A percentile compares a stretch with the other conserved stretches of the same genome.
Evolutionary conservation across 2,329 filamentous ascomycete genomes (phyloP).

Genomic region (Colletotrichum liaoningense): DNA sequence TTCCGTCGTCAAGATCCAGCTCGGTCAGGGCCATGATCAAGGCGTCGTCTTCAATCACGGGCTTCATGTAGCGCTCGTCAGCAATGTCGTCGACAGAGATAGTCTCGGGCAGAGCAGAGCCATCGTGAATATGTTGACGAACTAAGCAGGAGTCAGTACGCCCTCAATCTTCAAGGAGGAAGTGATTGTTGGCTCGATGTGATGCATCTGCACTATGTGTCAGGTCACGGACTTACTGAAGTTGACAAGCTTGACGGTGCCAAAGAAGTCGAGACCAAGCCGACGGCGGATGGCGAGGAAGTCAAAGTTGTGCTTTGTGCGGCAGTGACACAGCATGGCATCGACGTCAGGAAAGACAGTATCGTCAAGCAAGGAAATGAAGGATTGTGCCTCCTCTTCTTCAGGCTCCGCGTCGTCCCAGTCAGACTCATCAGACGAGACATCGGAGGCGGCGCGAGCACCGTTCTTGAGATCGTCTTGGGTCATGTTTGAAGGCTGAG

Average conservation of each 20-base stretch:
- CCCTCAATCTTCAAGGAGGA: background rate
- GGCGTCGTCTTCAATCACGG: slow-evolving; percentile 89
- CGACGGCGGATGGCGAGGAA: slow-evolving; percentile 69
- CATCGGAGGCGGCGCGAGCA: slow-evolving; percentile 21
- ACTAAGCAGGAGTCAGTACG: slow-evolving; percentile 46
- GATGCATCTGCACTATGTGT: background rate
- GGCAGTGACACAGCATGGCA: slow-evolving; percentile 77
- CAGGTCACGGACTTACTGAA: slow-evolving; percentile 55
- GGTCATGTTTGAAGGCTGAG: background rate
- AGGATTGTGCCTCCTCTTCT: slow-evolving; percentile 67
- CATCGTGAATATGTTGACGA: slow-evolving; percentile 58
- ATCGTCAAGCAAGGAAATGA: slow-evolving; percentile 77
- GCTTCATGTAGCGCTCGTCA: slow-evolving; percentile 85
- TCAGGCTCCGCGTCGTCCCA: slow-evolving; percentile 71
- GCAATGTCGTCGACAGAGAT: slow-evolving; percentile 73
- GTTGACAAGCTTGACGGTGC: slow-evolving; percentile 80
- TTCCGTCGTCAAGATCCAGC: slow-evolving; percentile 62
- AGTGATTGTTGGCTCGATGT: background rate
- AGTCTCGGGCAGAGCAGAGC: slow-evolving; percentile 62
- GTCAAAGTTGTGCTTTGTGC: slow-evolving; percentile 74
- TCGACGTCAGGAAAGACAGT: slow-evolving; percentile 71
- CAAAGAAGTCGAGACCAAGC: slow-evolving; percentile 77
- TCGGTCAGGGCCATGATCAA: slow-evolving; percentile 90
- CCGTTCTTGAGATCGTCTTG: slow-evolving; percentile 11
- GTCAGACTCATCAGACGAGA: slow-evolving; percentile 56